Percentiles rank a stretch among this genome's conserved stretches.
phyloP scores from a whole-genome alignment of 768 basidiomycete species.

The Amanita pallidorosea region DNA sequence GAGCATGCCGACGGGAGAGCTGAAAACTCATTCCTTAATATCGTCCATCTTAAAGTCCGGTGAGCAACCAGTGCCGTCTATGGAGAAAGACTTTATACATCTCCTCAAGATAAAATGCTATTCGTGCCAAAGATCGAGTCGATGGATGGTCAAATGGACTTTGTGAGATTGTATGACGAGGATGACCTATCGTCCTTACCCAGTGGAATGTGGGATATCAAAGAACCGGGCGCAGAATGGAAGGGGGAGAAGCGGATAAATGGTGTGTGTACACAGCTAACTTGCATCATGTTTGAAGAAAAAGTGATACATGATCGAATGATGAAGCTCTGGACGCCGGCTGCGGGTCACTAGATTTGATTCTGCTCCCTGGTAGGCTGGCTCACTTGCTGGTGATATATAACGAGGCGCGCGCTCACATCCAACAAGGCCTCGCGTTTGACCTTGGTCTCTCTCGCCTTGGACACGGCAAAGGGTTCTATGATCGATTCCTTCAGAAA shows the following conservation, averaged over 20 bases:
- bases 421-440: conserved; percentile 55
- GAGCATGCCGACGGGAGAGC: conserved; percentile 68
- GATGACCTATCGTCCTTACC: conserved; percentile 51
- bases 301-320: background rate
- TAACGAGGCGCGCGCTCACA: background rate
- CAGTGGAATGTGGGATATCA: conserved; percentile 64
- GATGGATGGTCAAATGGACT: conserved; percentile 46
- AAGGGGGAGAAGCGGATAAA: conserved; percentile 32
- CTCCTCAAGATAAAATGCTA: conserved; percentile 44
- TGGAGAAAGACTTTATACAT: background rate
- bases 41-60: conserved; percentile 43
- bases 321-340: conserved; percentile 23
- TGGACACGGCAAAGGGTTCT: conserved; percentile 79
- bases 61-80: conserved; percentile 16
- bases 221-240: conserved; percentile 45
- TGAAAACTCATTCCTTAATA: conserved; percentile 45
- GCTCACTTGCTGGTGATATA: background rate
- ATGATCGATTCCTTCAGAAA: conserved; percentile 58
- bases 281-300: background rate
- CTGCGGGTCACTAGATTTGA: conserved; percentile 42
- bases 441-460: conserved; percentile 58
- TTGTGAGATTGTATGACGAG: conserved; percentile 47
- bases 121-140: conserved; percentile 59
- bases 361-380: conserved; percentile 51
- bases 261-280: conserved; percentile 32